These are phyloP conservation scores for Starmera caribaea DNA, from an alignment of 805 yeast genomes.

Conservation along the genomic window DNA sequence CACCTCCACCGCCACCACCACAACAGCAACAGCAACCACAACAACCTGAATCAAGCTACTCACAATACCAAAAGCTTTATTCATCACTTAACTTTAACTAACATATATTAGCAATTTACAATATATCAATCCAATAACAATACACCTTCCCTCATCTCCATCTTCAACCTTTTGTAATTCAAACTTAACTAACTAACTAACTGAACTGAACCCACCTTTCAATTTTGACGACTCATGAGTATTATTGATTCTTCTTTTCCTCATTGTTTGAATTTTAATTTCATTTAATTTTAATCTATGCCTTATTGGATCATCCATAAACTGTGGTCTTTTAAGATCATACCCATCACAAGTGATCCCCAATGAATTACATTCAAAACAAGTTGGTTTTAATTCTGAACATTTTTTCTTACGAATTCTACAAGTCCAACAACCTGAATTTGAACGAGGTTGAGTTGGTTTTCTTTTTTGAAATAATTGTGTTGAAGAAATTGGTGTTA, in stretches of 20 bases:
- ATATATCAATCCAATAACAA: too few species aligned
- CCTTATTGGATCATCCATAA: slow-evolving; percentile 33
- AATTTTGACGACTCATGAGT: too few species aligned
- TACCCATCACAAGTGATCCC: slow-evolving; percentile 53
- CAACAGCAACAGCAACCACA: too few species aligned
- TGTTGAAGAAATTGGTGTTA: not conserved
- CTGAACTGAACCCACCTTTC: too few species aligned
- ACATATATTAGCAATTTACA: too few species aligned
- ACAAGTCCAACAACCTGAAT: slow-evolving; percentile 74
- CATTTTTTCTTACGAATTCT: slow-evolving; percentile 65
- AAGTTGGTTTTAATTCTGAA: slow-evolving; percentile 52
- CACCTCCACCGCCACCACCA: not conserved
- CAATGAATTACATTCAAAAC: slow-evolving; percentile 48
- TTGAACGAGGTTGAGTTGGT: slow-evolving; percentile 30
- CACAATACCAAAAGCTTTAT: not conserved
- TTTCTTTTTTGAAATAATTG: not conserved
- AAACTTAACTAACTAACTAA: too few species aligned
- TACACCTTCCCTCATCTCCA: slow-evolving; percentile 13
- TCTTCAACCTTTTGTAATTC: too few species aligned
- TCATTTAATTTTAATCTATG: slow-evolving; percentile 39
- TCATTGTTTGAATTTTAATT: slow-evolving; percentile 36
- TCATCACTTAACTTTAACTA: too few species aligned
- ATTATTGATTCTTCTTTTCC: slow-evolving; percentile 26
- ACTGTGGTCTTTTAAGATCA: slow-evolving; percentile 38
- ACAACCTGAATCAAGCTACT: slow-evolving; percentile 4